Evolutionary conservation across 1,284 basidiomycete species (phyloP).

Genomic region (Moesziomyces sp.): DNA sequence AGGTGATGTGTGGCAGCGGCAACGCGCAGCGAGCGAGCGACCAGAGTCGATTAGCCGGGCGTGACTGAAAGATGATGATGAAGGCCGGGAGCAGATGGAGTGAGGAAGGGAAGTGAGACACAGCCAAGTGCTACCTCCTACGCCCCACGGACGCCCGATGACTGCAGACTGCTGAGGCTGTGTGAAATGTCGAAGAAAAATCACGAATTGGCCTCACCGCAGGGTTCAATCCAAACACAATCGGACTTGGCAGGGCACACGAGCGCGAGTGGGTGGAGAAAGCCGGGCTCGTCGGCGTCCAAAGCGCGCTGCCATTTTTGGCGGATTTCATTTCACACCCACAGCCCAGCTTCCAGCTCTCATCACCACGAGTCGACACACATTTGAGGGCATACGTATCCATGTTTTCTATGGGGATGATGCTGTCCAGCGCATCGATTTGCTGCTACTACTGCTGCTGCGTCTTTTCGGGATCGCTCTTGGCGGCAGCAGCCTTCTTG

Average conservation of each 20-base stretch:
- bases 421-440: not conserved
- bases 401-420: not conserved
- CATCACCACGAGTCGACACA: too few relatives aligned
- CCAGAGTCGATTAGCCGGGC: too few relatives aligned
- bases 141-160: too few relatives aligned
- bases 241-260: too few relatives aligned
- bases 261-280: too few relatives aligned
- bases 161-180: not conserved
- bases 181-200: not conserved
- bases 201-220: not conserved
- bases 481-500: constrained; percentile 17
- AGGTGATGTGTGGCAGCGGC: too few relatives aligned
- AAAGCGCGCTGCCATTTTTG: too few relatives aligned
- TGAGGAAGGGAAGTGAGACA: not conserved
- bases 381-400: not conserved
- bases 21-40: too few relatives aligned
- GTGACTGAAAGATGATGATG: too few relatives aligned
- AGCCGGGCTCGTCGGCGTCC: too few relatives aligned
- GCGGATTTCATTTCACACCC: too few relatives aligned
- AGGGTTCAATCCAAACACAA: not conserved
- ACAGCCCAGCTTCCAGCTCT: too few relatives aligned
- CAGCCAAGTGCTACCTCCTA: not conserved
- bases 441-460: not conserved
- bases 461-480: constrained; percentile 33
- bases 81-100: not conserved